These are phyloP conservation scores for Aquilaria yunnanensis DNA, from an alignment of 345 rosid species.

Conservation along the genomic window DNA sequence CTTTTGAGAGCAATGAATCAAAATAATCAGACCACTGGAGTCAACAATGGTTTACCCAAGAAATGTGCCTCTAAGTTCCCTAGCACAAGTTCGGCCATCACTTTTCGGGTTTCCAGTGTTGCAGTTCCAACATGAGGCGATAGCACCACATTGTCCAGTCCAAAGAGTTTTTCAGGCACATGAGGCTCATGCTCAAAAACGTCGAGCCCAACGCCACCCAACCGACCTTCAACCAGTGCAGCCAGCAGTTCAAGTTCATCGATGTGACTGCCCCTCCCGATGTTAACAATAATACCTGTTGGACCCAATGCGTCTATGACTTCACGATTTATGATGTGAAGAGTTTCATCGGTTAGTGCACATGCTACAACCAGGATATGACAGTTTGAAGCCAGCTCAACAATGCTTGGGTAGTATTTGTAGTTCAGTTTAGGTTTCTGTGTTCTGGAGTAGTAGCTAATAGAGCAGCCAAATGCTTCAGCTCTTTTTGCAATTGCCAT, in stretches of 20 bases:
- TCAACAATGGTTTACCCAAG: slow-evolving; percentile 31
- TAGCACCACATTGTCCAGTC: slow-evolving; percentile 60
- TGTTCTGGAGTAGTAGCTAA: slow-evolving; percentile 54
- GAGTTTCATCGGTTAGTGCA: slow-evolving; percentile 44
- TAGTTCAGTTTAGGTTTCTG: slow-evolving; percentile 36
- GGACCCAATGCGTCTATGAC: slow-evolving; percentile 66
- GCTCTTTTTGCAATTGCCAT: slow-evolving; percentile 66
- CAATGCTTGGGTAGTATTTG: slow-evolving; percentile 43
- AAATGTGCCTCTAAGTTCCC: slow-evolving; percentile 51
- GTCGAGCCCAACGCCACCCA: slow-evolving; percentile 66
- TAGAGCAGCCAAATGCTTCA: slow-evolving; percentile 64
- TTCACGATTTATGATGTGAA: slow-evolving; percentile 42
- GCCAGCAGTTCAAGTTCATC: slow-evolving; percentile 57
- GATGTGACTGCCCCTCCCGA: slow-evolving; percentile 58
- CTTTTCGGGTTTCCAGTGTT: slow-evolving; percentile 42
- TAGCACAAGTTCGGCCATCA: slow-evolving; percentile 50
- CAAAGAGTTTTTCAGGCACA: slow-evolving; percentile 50
- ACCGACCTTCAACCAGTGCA: slow-evolving; percentile 50
- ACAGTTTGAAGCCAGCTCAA: slow-evolving; percentile 52
- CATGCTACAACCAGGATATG: slow-evolving; percentile 67
- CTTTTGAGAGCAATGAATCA: neutral
- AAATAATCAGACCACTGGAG: slow-evolving; percentile 35
- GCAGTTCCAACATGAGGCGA: slow-evolving; percentile 64
- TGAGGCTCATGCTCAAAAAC: slow-evolving; percentile 55
- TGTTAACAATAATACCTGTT: slow-evolving; percentile 61